Evolutionary conservation across 805 yeast species (phyloP).

Genomic region (Ogataea paradorogensis): DNA sequence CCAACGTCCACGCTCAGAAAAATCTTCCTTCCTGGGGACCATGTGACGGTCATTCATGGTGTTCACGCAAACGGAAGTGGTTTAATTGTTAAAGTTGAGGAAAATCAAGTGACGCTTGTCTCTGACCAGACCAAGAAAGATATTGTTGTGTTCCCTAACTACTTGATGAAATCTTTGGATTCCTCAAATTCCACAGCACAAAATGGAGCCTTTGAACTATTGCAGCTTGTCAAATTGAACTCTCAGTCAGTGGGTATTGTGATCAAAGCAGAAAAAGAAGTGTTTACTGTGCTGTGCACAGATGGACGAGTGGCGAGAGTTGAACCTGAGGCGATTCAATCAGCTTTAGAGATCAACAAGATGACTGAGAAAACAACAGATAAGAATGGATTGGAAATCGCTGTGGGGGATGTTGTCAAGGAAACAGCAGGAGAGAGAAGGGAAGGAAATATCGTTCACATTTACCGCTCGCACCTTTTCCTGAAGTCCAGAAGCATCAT

Average conservation of each 20-base stretch:
- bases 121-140: slow-evolving; percentile 88
- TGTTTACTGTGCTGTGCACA: slow-evolving; percentile 74
- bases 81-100: slow-evolving; percentile 76
- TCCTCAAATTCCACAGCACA: slow-evolving; percentile 65
- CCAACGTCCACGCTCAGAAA: slow-evolving; percentile 82
- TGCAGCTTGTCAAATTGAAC: slow-evolving; percentile 85
- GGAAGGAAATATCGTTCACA: slow-evolving; percentile 84
- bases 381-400: slow-evolving; percentile 75
- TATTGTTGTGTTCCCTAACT: slow-evolving; percentile 89
- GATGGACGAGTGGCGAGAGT: slow-evolving; percentile 74
- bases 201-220: slow-evolving; percentile 76
- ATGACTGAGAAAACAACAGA: slow-evolving; percentile 86
- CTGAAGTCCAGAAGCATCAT: slow-evolving; percentile 72
- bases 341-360: slow-evolving; percentile 61
- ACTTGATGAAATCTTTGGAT: slow-evolving; percentile 88
- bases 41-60: slow-evolving; percentile 88
- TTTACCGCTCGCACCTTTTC: slow-evolving; percentile 76
- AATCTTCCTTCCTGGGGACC: slow-evolving; percentile 87
- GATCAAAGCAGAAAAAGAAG: slow-evolving; percentile 84
- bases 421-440: slow-evolving; percentile 81
- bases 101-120: slow-evolving; percentile 84
- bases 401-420: slow-evolving; percentile 89
- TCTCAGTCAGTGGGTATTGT: slow-evolving; percentile 86
- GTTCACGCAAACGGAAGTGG: slow-evolving; percentile 93
- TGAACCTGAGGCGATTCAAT: slow-evolving; percentile 77